Base-by-base conservation (phyloP, 371 early-diverging fungal species). In the Haplosporangium sp. region DNA sequence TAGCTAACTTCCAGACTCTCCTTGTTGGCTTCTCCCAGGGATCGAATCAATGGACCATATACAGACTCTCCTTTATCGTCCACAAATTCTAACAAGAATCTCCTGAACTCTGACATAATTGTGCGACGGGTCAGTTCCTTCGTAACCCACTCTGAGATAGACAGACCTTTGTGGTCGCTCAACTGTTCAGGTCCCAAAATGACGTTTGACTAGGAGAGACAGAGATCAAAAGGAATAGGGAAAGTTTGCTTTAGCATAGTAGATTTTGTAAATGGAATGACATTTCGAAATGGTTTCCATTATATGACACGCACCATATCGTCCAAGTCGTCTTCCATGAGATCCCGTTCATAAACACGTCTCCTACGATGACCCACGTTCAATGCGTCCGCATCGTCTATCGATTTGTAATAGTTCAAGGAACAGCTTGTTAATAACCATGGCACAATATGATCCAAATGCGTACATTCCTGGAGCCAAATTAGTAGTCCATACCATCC, bases 1-100 rank as follows among this genome's bases (percentile, higher is more conserved):
- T 94, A 99, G 66, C 88, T 89, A 55, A 99, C 92, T 85, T 97
- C 97, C 57, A 99, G 89, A 70, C 93, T 93, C 86, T 97, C 96
- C 47, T 90, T 88, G 85, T 98, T 96, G 37, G 89, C 89, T 85
- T 95, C 96, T 87, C 97, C 96, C 88, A 99, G 91, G 57, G 89
- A 88, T 58, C 92, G 87, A 82, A 99, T 97, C 56, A 95, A 87
- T 76, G 95, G 94, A 76, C 96, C 96, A 75, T 99, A 99, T 8
- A 98, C 94, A 2, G 96, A 94, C 40, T 91, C 92, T 68, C 97
- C 96, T 50, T 92, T 85, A 17, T 94, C 94, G 73, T 96, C 93
- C 17, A 91, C 91, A 81, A 87, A 97, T 4, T 94, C 93, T 38
- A 93, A 90, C 50, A 99, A 85, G 77, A 99, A 99, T 50, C 92